A percentile compares a stretch with the other conserved stretches of the same genome.
Conservation (phyloP, 169 alveolate species). For the Sarcocystis neurona region DNA sequence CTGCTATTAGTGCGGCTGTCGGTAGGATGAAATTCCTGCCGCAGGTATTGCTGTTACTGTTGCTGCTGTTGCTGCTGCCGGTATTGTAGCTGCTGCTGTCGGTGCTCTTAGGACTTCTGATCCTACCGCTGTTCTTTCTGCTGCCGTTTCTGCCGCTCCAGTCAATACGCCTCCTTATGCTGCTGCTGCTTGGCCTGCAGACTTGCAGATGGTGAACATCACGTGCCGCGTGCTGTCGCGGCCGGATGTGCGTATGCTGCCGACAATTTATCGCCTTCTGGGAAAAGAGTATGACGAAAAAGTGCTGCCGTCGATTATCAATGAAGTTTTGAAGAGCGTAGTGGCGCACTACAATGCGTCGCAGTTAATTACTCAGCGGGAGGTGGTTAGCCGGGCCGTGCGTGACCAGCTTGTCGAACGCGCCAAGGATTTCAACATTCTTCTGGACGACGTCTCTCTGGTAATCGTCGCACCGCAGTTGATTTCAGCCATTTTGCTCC, state of each 20-base stretch:
- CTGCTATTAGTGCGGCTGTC: too few relatives aligned
- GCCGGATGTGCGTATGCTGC: conserved; percentile 66
- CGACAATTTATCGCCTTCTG: conserved; percentile 69
- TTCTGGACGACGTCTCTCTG: conserved; percentile 95
- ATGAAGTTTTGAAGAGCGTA: conserved; percentile 94
- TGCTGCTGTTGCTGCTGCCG: too few relatives aligned
- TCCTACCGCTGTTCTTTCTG: too few relatives aligned
- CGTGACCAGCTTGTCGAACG: conserved; percentile 92
- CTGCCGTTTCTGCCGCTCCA: not conserved
- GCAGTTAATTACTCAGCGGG: conserved; percentile 95
- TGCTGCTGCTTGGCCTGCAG: conserved; percentile 67
- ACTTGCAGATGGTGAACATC: conserved; percentile 92
- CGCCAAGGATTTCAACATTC: conserved; percentile 93
- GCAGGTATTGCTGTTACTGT: too few relatives aligned
- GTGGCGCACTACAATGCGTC: conserved; percentile 97
- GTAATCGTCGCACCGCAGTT: conserved; percentile 74
- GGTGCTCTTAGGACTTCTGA: too few relatives aligned
- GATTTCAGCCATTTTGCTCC: too few relatives aligned
- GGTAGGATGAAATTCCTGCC: too few relatives aligned
- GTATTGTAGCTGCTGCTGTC: too few relatives aligned
- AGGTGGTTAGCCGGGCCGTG: conserved; percentile 82
- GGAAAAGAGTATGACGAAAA: conserved; percentile 96
- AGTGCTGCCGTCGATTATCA: conserved; percentile 96
- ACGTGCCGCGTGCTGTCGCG: conserved; percentile 91
- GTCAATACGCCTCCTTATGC: not conserved